Evolutionary conservation across 202 grass and related monocot genomes (phyloP).

Genomic region (Panicum hallii): DNA sequence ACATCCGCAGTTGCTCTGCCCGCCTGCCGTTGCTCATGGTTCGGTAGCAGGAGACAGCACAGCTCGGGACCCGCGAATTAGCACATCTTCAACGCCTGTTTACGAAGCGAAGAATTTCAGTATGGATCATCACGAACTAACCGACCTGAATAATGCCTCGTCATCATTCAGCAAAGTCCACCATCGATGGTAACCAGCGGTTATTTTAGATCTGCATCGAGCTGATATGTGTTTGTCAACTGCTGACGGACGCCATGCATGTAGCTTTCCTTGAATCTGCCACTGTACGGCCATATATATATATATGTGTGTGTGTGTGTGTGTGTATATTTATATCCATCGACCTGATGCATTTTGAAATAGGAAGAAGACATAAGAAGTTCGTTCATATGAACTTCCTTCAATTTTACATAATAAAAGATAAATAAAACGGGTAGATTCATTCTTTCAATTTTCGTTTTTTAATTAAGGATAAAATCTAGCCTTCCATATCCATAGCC

Average conservation of each 20-base stretch:
- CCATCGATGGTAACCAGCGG: background rate
- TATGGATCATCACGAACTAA: background rate
- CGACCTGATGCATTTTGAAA: too few relatives aligned
- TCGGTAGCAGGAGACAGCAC: conserved; percentile 9
- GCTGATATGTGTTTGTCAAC: background rate
- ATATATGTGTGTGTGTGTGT: too few relatives aligned
- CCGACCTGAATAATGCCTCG: background rate
- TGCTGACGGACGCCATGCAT: background rate
- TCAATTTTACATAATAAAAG: too few relatives aligned
- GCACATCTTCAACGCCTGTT: background rate
- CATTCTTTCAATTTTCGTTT: too few relatives aligned
- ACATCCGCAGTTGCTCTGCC: background rate
- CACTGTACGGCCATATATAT: too few relatives aligned
- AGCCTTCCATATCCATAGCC: too few relatives aligned
- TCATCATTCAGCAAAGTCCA: conserved; percentile 11
- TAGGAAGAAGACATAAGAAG: too few relatives aligned
- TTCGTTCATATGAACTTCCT: too few relatives aligned
- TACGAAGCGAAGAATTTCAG: conserved; percentile 14
- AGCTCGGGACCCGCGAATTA: background rate
- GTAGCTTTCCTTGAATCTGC: background rate
- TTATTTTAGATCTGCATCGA: background rate
- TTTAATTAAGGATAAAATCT: too few relatives aligned
- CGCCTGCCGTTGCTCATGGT: background rate
- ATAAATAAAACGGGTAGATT: too few relatives aligned
- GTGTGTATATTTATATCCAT: too few relatives aligned